Percentiles rank a stretch among this genome's conserved stretches.
Evolutionary conservation across 129 eudicot species (phyloP).

Genomic region (Artemisia annua): DNA sequence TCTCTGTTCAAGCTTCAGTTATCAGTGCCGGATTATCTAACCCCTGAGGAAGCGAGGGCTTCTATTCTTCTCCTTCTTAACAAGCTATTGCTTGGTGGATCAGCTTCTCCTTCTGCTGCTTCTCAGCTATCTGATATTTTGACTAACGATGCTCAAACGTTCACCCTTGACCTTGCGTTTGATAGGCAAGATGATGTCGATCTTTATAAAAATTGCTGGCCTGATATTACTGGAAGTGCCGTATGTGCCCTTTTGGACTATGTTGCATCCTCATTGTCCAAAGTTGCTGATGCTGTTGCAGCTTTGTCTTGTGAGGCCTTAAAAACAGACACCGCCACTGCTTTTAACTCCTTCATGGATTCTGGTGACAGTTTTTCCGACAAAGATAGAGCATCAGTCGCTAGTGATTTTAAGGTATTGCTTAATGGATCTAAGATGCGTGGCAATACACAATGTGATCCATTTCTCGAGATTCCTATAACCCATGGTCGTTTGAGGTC

Average conservation of each 20-base stretch:
- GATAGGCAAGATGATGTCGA: constrained; percentile 13
- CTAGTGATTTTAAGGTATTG: constrained; percentile 67
- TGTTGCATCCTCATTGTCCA: constrained; percentile 37
- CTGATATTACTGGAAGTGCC: constrained; percentile 40
- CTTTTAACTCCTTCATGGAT: constrained; percentile 50
- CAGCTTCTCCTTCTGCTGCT: constrained; percentile 31
- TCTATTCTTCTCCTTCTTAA: constrained; percentile 42
- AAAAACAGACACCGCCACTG: constrained; percentile 42
- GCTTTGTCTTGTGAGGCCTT: constrained; percentile 79
- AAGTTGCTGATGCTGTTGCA: constrained; percentile 61
- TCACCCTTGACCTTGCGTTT: constrained; percentile 13
- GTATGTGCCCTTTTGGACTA: constrained; percentile 66
- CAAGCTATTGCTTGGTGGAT: constrained; percentile 39
- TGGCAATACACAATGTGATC: constrained; percentile 24
- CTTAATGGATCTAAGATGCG: constrained; percentile 74
- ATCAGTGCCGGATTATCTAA: constrained; percentile 39
- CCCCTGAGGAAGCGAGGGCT: constrained; percentile 46
- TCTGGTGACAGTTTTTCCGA: constrained; percentile 75
- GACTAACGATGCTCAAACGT: constrained; percentile 14
- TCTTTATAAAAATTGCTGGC: constrained; percentile 21
- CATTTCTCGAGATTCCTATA: constrained; percentile 38
- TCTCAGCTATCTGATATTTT: constrained; percentile 42
- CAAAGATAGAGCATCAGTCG: constrained; percentile 67
- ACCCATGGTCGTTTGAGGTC: constrained; percentile 75
- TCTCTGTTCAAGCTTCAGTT: constrained; percentile 26